phyloP scores from a whole-genome alignment of 2,329 filamentous ascomycete genomes.

The Chrysosporium keratinophilum region DNA sequence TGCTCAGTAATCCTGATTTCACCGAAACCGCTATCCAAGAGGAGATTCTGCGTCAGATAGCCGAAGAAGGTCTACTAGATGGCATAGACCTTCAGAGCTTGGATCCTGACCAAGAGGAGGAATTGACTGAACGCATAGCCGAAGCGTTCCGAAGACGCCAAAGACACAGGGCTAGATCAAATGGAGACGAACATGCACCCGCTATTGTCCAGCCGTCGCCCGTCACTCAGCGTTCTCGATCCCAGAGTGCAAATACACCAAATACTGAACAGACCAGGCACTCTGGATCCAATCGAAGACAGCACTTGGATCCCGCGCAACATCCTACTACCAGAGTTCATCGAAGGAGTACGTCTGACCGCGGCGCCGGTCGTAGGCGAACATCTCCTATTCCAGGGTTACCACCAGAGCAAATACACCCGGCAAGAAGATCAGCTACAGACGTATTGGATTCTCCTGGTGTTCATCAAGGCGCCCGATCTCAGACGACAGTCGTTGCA shows the following conservation, averaged over 20 bases:
- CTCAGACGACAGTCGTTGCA: background rate
- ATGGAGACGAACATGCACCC: background rate
- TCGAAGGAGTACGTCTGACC: slow-evolving; percentile 30
- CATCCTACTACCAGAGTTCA: slow-evolving; percentile 21
- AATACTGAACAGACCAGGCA: background rate
- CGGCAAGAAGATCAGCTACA: slow-evolving; percentile 2
- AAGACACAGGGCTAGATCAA: slow-evolving; percentile 22
- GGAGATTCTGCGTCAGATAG: slow-evolving; percentile 80
- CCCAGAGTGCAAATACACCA: background rate
- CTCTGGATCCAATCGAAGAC: slow-evolving; percentile 17
- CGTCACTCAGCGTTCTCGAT: background rate
- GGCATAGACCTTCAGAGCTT: slow-evolving; percentile 83
- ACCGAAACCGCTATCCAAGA: slow-evolving; percentile 68
- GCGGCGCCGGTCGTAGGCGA: slow-evolving; percentile 25
- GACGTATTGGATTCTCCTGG: background rate
- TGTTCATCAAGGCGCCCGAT: background rate
- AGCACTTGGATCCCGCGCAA: slow-evolving; percentile 26
- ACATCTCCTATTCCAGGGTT: slow-evolving; percentile 21
- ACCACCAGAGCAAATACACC: background rate
- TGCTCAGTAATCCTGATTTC: slow-evolving; percentile 67
- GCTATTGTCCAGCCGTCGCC: background rate
- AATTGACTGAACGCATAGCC: slow-evolving; percentile 80
- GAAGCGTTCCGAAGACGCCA: slow-evolving; percentile 76
- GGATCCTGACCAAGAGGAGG: slow-evolving; percentile 72
- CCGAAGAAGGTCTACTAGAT: slow-evolving; percentile 76